phyloP scores from a whole-genome alignment of 805 yeast species.

The Kuraishia cidri region DNA sequence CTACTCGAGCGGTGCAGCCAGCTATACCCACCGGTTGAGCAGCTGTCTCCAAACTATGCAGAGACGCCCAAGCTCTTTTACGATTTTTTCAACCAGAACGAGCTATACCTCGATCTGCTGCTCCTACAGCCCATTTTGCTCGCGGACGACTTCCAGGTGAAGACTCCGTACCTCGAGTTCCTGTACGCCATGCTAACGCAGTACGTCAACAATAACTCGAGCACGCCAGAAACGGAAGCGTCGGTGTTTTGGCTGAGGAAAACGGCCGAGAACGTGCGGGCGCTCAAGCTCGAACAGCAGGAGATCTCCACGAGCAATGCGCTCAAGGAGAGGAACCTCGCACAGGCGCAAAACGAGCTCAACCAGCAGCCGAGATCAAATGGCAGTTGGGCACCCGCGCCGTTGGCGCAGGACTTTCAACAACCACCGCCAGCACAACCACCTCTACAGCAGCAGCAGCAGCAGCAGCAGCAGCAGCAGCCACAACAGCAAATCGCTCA shows the following conservation, averaged over 20 bases:
- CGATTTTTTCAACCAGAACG: conserved; percentile 49
- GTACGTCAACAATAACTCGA: conserved; percentile 37
- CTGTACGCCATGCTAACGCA: conserved; percentile 73
- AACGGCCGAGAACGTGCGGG: conserved; percentile 17
- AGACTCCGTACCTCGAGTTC: conserved; percentile 87
- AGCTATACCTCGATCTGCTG: conserved; percentile 63
- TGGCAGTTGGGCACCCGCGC: too few species aligned
- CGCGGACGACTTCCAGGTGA: conserved; percentile 82
- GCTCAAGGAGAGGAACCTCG: conserved; percentile 14
- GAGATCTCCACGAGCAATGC: conserved; percentile 14
- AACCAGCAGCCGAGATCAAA: too few species aligned
- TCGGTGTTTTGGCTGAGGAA: conserved; percentile 23
- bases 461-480: conserved; percentile 6
- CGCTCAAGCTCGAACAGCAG: conserved; percentile 11
- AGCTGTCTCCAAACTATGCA: conserved; percentile 19
- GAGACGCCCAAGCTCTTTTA: conserved; percentile 56
- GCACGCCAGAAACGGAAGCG: conserved; percentile 18
- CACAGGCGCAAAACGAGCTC: too few species aligned
- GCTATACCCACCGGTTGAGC: conserved; percentile 24
- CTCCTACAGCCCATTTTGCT: conserved; percentile 79
- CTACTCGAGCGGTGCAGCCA: conserved; percentile 45
- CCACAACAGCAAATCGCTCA: conserved; percentile 1
- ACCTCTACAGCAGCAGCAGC: conserved; percentile 6
- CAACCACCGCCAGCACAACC: too few species aligned
- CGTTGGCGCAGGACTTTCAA: too few species aligned